Conservation (phyloP, 768 basidiomycete genomes). For the Cystofilobasidium bisporidii region DNA sequence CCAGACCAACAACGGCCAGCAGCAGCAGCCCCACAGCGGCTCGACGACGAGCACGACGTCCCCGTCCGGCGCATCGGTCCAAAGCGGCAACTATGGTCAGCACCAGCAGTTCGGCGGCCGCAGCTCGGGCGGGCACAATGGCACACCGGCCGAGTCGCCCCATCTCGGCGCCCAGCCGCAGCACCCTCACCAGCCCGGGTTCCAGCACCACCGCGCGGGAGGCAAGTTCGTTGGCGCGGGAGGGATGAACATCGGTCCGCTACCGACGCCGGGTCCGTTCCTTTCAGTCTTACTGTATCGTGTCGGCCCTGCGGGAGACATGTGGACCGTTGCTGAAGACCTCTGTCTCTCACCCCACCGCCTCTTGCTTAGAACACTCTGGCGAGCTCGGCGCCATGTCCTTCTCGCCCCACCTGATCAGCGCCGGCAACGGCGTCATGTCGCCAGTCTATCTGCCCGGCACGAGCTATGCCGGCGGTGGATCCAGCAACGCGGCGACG, state of each 20-base stretch:
- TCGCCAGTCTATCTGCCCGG: conserved; percentile 29
- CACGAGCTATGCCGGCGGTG: conserved; percentile 33
- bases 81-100: conserved; percentile 32
- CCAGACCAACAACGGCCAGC: neutral
- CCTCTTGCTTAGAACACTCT: neutral
- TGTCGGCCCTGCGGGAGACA: too few relatives aligned
- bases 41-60: conserved; percentile 33
- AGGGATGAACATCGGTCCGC: conserved; percentile 30
- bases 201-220: conserved; percentile 29
- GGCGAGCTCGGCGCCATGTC: conserved; percentile 52
- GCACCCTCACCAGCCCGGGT: too few relatives aligned
- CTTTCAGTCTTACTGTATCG: too few relatives aligned
- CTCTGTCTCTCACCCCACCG: too few relatives aligned
- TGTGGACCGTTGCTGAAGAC: neutral
- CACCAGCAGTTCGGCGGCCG: neutral
- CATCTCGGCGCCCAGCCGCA: neutral
- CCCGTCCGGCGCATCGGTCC: conserved; percentile 54
- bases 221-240: conserved; percentile 15
- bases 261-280: conserved; percentile 59
- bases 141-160: conserved; percentile 32
- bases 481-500: conserved; percentile 9
- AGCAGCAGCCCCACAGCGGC: neutral
- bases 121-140: conserved; percentile 29
- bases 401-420: conserved; percentile 42
- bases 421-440: conserved; percentile 25